Conservation (phyloP, 257 asterid genomes). For the Nicotiana tomentosiformis region DNA sequence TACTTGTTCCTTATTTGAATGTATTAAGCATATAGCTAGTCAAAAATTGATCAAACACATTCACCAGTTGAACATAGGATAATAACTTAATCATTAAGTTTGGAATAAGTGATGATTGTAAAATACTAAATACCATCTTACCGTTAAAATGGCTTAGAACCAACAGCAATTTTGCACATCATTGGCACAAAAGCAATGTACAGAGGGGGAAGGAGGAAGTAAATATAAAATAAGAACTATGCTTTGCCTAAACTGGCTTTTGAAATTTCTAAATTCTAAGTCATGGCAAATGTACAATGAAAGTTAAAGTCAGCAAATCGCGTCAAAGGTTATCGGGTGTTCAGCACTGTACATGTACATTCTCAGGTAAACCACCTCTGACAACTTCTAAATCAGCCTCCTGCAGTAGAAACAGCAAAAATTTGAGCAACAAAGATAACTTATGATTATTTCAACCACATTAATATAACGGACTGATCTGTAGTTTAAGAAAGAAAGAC, state of each 20-base stretch:
- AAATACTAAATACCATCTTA: neutral
- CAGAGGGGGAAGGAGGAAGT: neutral
- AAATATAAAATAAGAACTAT: neutral
- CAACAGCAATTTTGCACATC: neutral
- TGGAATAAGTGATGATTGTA: neutral
- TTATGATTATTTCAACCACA: neutral
- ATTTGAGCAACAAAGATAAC: too few relatives aligned
- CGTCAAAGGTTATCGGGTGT: conserved; percentile 17
- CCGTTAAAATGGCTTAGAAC: neutral
- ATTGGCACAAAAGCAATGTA: conserved; percentile 3
- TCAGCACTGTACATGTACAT: conserved; percentile 32
- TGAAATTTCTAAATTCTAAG: conserved; percentile 17
- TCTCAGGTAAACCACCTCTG: conserved; percentile 16
- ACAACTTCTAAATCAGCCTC: conserved; percentile 18
- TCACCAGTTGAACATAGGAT: neutral
- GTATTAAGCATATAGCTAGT: neutral
- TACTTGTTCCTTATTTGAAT: neutral
- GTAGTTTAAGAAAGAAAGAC: too few relatives aligned
- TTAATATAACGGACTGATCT: too few relatives aligned
- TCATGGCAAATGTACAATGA: conserved; percentile 16
- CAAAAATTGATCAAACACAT: neutral
- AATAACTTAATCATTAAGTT: neutral
- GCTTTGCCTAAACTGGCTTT: conserved; percentile 1
- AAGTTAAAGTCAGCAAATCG: conserved; percentile 14
- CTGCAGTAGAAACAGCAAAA: conserved; percentile 8